A percentile compares a stretch with the other conserved stretches of the same genome.
Evolutionary conservation across 805 yeast species (phyloP).

Genomic region (Pichia gijzeniarum): DNA sequence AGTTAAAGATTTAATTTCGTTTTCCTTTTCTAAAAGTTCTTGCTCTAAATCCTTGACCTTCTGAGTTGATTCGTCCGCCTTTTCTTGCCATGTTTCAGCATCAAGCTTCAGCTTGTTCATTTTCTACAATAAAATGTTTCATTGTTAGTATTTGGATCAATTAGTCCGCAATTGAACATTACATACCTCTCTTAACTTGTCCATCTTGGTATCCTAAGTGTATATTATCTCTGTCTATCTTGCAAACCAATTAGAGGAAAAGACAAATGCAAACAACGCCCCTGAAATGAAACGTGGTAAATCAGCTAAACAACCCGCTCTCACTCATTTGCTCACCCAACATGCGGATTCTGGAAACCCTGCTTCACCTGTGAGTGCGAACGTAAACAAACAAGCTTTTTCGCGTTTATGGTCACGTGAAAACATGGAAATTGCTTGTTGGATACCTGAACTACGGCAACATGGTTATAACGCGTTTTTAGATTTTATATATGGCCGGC

Average conservation of each 20-base stretch:
- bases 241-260: not conserved
- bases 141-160: not conserved
- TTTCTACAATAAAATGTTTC: constrained; percentile 43
- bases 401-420: too few species aligned
- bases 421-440: too few species aligned
- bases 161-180: not conserved
- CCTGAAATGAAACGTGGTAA: too few species aligned
- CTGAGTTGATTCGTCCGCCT: constrained; percentile 78
- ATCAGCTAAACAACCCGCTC: too few species aligned
- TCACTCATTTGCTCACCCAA: too few species aligned
- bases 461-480: too few species aligned
- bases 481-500: too few species aligned
- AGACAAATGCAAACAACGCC: not conserved
- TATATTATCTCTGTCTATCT: too few species aligned
- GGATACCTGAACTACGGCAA: too few species aligned
- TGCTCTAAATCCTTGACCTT: constrained; percentile 88
- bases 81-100: constrained; percentile 96
- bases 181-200: constrained; percentile 45
- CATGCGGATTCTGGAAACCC: too few species aligned
- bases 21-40: constrained; percentile 86
- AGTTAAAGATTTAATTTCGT: constrained; percentile 86
- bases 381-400: too few species aligned
- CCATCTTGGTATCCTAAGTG: constrained; percentile 27
- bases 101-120: constrained; percentile 84
- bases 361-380: too few species aligned